Conservation (phyloP, 1,284 basidiomycete species). For the Puccinia triticina region DNA sequence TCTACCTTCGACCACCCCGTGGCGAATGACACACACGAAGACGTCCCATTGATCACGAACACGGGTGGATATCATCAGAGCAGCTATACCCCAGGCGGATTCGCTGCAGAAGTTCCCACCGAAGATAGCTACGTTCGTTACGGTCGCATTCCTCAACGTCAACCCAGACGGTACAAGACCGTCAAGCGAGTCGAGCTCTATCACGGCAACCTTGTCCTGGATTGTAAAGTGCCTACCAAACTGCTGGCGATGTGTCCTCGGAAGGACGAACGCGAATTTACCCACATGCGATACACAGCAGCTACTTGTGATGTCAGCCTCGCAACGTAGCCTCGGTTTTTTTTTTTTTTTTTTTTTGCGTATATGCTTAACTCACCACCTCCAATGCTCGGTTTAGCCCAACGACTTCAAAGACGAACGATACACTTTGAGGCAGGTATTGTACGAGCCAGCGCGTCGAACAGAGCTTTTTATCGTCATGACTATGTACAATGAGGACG, state of each 20-base stretch:
- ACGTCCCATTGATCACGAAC: constrained; percentile 27
- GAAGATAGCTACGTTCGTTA: constrained; percentile 65
- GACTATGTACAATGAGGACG: constrained; percentile 77
- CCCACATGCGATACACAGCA: constrained; percentile 88
- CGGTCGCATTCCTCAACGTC: constrained; percentile 80
- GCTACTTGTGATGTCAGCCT: constrained; percentile 74
- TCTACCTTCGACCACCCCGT: constrained; percentile 7
- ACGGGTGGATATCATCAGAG: neutral
- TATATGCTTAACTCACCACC: neutral
- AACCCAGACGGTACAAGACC: constrained; percentile 83
- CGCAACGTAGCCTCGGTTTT: neutral
- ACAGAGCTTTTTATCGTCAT: constrained; percentile 77
- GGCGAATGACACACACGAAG: constrained; percentile 10
- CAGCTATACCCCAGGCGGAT: constrained; percentile 21
- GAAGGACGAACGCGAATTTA: constrained; percentile 76
- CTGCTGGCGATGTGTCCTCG: constrained; percentile 74
- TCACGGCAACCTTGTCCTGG: constrained; percentile 85
- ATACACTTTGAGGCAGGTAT: constrained; percentile 82
- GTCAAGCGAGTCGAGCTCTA: constrained; percentile 86
- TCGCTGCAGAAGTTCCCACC: neutral
- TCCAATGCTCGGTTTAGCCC: constrained; percentile 61
- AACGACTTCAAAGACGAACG: constrained; percentile 78
- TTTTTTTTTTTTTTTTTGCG: neutral
- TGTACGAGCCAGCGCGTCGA: constrained; percentile 80
- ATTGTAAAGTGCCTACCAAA: constrained; percentile 81